These are phyloP conservation scores for Ogataea nonfermentans DNA, from an alignment of 805 yeast species.

Conservation along the genomic window DNA sequence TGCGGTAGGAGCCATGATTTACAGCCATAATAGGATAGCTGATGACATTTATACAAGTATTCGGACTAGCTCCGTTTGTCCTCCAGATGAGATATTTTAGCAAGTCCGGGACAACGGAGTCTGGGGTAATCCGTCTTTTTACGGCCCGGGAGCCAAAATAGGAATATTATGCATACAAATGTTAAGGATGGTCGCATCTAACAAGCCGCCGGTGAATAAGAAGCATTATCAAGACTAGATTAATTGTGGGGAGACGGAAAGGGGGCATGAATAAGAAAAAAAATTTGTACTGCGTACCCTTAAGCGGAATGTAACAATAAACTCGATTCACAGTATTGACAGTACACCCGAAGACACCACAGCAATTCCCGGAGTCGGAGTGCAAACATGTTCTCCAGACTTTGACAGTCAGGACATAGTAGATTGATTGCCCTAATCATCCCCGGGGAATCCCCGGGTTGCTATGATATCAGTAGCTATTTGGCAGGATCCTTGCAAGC, in stretches of 20 bases:
- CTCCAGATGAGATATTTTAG: slow-evolving; percentile 11
- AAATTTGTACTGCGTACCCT: no score
- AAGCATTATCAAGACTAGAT: no score
- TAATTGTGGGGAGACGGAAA: no score
- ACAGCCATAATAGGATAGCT: neutral
- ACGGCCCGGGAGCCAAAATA: slow-evolving; percentile 5
- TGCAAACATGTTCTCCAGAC: no score
- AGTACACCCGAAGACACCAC: neutral
- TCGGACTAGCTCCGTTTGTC: slow-evolving; percentile 12
- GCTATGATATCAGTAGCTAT: no score
- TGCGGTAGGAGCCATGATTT: slow-evolving; percentile 41
- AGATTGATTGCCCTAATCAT: no score
- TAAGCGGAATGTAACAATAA: neutral
- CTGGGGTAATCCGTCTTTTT: slow-evolving; percentile 14
- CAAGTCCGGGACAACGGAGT: slow-evolving; percentile 13
- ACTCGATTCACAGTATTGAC: neutral
- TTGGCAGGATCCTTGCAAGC: no score
- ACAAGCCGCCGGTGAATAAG: no score
- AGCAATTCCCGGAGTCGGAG: no score
- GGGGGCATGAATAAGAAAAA: no score
- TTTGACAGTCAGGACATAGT: no score
- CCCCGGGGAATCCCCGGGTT: no score
- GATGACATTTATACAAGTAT: slow-evolving; percentile 1
- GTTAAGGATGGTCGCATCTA: neutral
- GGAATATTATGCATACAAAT: neutral